phyloP scores from a whole-genome alignment of 192 early-diverging fungal species.

The Podila clonocystis region DNA sequence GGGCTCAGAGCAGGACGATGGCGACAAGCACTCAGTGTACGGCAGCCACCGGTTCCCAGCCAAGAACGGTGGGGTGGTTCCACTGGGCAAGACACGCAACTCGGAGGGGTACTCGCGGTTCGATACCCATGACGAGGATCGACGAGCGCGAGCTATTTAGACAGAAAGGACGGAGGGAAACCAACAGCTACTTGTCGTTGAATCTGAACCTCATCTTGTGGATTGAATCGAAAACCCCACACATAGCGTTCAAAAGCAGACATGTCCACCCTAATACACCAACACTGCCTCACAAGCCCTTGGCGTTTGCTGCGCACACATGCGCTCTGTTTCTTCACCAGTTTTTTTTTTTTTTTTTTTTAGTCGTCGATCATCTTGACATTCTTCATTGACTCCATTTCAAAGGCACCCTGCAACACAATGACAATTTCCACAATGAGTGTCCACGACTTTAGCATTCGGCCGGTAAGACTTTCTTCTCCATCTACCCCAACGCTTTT shows the following conservation, averaged over 20 bases:
- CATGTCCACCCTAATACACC: no score
- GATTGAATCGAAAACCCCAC: not conserved
- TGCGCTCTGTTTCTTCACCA: no score
- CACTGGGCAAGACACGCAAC: slow-evolving; percentile 18
- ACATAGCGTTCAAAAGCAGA: no score
- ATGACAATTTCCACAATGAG: not conserved
- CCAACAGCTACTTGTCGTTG: not conserved
- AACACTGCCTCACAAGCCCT: no score
- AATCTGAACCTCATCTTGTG: not conserved
- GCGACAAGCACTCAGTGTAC: slow-evolving; percentile 36
- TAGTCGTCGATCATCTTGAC: no score
- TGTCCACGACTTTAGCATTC: slow-evolving; percentile 31
- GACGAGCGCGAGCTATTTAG: not conserved
- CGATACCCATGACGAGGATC: slow-evolving; percentile 27
- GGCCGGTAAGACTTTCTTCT: slow-evolving; percentile 8
- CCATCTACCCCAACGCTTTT: not conserved
- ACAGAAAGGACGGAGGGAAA: not conserved
- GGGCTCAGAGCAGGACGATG: not conserved
- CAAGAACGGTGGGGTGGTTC: slow-evolving; percentile 10
- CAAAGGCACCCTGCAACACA: no score
- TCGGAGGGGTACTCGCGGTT: slow-evolving; percentile 42
- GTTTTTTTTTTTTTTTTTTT: no score
- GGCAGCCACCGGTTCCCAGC: slow-evolving; percentile 32
- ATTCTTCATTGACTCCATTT: no score
- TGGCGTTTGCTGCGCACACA: no score